Base-by-base conservation (phyloP, 257 asterid species). In the Primulina eburnea region DNA sequence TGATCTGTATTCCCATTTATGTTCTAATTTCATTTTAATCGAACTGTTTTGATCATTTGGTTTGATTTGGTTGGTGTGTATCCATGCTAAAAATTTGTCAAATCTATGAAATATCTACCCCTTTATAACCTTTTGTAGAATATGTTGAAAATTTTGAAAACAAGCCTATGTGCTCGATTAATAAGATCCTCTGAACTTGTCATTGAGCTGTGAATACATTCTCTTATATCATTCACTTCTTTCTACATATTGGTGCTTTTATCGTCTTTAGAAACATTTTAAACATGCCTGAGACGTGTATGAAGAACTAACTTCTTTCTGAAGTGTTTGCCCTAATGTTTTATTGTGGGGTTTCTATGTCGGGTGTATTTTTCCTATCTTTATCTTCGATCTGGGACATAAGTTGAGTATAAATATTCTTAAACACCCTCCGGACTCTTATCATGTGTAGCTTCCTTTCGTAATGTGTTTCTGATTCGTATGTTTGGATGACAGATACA, bases 21-120 rank as follows among this genome's bases (percentile, higher is more conserved):
- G 59, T 56, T 76, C 65, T 71, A 66, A 58, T 56, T 56, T 28
- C 40, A 55, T 50, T 65, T 24, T 28, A 69, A 60, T 70, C 35
- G 18, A 21, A 64, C 50, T 20, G 18, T 34, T 62, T 11, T 50
- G 61, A 59, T 63, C 28, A 33, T 55, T 65, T 34, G 12, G 29
- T 38, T 21, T 61, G 18, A 26, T 50, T 50, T 62, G 43, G 24
- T 16, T 1, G 58, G 8, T 55, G 47, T 60, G 61, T 60, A 40
- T 29, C 8, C 65, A 16, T 40, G 56, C 62, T 57, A 50, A 33
- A 59, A 55, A 63, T 1, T 16, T n/a, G 62, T 40, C 30, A 64
- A 43, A 60, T n/a, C 55, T 43, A 5, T 11, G 17, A 43, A 43
- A 14, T 43, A 43, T 43, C 53, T 43, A 43, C 14, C 12, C 53